phyloP scores from a whole-genome alignment of 495 filamentous ascomycete genomes.

The Aspergillus carlsbadensis region DNA sequence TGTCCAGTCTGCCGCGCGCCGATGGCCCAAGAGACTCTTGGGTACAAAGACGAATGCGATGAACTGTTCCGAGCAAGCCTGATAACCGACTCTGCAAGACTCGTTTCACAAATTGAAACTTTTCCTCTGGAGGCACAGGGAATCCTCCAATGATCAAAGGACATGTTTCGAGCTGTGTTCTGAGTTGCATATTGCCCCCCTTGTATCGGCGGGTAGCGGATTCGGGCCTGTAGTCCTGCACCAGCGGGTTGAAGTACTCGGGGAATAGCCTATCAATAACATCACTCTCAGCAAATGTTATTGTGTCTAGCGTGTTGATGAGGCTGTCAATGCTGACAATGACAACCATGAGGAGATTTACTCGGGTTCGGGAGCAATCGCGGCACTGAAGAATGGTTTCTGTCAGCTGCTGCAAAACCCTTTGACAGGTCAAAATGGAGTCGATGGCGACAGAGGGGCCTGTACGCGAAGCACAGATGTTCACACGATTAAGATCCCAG shows the following conservation, averaged over 20 bases:
- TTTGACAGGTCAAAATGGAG: conserved; percentile 29
- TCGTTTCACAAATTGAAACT: conserved; percentile 31
- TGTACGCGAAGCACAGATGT: conserved; percentile 18
- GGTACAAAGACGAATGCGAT: conserved; percentile 28
- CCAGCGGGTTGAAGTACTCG: conserved; percentile 9
- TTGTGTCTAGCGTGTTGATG: conserved; percentile 28
- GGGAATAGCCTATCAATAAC: conserved; percentile 16
- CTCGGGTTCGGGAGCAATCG: conserved; percentile 28
- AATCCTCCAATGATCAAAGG: conserved; percentile 33
- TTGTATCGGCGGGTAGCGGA: conserved; percentile 4
- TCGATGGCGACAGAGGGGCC: conserved; percentile 27
- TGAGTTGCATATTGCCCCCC: conserved; percentile 16
- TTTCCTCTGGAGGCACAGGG: conserved; percentile 34
- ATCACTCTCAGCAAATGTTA: conserved; percentile 18
- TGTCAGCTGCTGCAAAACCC: conserved; percentile 27
- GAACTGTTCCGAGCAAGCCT: conserved; percentile 26
- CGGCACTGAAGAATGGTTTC: conserved; percentile 34
- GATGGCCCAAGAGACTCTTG: conserved; percentile 25
- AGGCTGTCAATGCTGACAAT: conserved; percentile 36
- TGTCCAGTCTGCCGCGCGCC: conserved; percentile 28
- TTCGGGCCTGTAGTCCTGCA: conserved; percentile 9
- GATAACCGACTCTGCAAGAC: conserved; percentile 31
- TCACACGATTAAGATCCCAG: conserved; percentile 22
- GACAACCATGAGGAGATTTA: conserved; percentile 34
- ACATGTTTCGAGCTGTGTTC: conserved; percentile 26